Percentiles rank a stretch among this genome's conserved stretches.
These are phyloP conservation scores for Dioscorea alata DNA, from an alignment of 106 monocot genomes.

Conservation along the genomic window DNA sequence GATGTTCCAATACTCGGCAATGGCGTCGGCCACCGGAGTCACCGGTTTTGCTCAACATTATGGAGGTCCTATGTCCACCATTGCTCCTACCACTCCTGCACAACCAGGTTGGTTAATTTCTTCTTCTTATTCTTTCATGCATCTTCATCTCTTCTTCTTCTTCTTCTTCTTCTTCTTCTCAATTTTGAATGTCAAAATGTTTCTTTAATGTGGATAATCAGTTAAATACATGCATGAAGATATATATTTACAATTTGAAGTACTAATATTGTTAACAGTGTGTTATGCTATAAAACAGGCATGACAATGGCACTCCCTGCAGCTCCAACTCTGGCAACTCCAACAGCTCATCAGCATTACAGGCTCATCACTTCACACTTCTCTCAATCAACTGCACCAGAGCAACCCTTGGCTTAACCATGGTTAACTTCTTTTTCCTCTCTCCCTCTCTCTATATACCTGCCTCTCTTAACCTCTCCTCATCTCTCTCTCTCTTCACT, in stretches of 20 bases:
- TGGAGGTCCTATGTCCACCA: conserved; percentile 36
- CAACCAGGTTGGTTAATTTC: conserved; percentile 49
- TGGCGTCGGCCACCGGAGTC: conserved; percentile 30
- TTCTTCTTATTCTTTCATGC: not conserved
- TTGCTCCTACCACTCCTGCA: conserved; percentile 46
- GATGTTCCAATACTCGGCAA: conserved; percentile 49
- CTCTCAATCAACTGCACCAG: conserved; percentile 30
- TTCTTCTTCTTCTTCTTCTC: not conserved
- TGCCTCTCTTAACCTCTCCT: conserved; percentile 4
- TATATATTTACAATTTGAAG: not conserved
- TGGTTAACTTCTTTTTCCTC: conserved; percentile 23
- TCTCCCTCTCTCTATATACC: conserved; percentile 6
- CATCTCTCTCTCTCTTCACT: conserved; percentile 3
- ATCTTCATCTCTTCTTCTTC: not conserved
- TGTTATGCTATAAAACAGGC: conserved; percentile 72
- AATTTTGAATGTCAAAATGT: not conserved
- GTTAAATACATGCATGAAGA: not conserved
- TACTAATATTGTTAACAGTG: conserved; percentile 70
- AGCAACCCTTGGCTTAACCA: conserved; percentile 82
- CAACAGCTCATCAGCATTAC: conserved; percentile 42
- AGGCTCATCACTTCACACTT: conserved; percentile 51
- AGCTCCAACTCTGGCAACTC: conserved; percentile 43
- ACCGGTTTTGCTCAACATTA: conserved; percentile 54
- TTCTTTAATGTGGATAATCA: too few species aligned
- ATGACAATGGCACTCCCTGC: conserved; percentile 53